A percentile compares a stretch with the other conserved stretches of the same genome.
Conservation (phyloP, 1,284 basidiomycete species). For the Cutaneotrichosporon cutaneum region DNA sequence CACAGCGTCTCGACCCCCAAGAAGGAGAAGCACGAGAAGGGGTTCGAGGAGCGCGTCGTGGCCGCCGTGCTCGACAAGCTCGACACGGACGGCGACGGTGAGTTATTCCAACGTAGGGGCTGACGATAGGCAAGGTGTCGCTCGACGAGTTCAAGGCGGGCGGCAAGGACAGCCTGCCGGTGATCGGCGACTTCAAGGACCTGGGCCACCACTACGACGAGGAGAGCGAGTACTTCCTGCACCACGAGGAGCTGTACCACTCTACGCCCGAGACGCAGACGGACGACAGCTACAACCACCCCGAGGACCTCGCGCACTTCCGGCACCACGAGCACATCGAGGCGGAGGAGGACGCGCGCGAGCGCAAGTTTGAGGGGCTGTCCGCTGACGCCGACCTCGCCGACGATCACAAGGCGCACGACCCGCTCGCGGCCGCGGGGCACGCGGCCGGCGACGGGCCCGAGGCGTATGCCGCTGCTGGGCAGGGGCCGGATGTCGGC, state of each 20-base stretch:
- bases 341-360: conserved; percentile 65
- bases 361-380: conserved; percentile 51
- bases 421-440: conserved; percentile 47
- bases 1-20: conserved; percentile 78
- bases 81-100: conserved; percentile 74
- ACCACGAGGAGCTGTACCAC: conserved; percentile 94
- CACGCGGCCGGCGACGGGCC: conserved; percentile 46
- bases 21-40: conserved; percentile 64
- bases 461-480: conserved; percentile 10
- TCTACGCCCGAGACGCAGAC: conserved; percentile 94
- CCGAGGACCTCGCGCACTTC: conserved; percentile 61
- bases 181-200: conserved; percentile 83
- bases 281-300: conserved; percentile 88
- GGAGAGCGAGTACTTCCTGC: conserved; percentile 67
- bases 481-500: conserved; percentile 10
- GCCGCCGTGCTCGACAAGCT: conserved; percentile 69
- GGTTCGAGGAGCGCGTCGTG: conserved; percentile 72
- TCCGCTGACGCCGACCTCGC: conserved; percentile 38
- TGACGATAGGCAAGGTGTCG: conserved; percentile 61
- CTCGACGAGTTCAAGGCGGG: conserved; percentile 76
- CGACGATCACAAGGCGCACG: conserved; percentile 43
- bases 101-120: conserved; percentile 11
- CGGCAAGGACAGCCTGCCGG: conserved; percentile 73
- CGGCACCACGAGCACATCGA: conserved; percentile 77
- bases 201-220: conserved; percentile 66